A percentile compares a stretch with the other conserved stretches of the same genome.
Evolutionary conservation across 208 protist genomes (phyloP).

Genomic region (Novymonas esmeraldas): DNA sequence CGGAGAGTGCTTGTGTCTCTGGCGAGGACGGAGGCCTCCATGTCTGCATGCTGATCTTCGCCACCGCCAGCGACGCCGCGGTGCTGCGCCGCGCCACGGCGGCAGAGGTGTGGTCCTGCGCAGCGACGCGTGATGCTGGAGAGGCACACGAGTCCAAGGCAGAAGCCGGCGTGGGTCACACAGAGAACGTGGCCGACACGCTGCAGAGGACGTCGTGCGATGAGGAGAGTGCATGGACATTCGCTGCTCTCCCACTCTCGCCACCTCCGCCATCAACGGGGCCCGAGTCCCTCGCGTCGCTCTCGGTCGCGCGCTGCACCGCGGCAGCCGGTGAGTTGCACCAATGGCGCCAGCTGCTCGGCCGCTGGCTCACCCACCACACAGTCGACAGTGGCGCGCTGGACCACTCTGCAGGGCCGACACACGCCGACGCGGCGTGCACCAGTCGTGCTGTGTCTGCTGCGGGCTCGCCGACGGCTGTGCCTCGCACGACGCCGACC

Average conservation of each 20-base stretch:
- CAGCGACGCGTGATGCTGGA: not conserved
- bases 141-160: not conserved
- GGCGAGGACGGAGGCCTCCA: not conserved
- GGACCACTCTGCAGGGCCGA: no score
- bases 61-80: not conserved
- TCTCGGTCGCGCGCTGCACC: not conserved
- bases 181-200: no score
- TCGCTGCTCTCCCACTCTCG: not conserved
- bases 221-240: conserved; percentile 1
- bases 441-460: no score
- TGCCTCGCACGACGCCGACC: not conserved
- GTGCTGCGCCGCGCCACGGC: conserved; percentile 4
- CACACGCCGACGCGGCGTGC: no score
- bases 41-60: conserved; percentile 21
- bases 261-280: not conserved
- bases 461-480: no score
- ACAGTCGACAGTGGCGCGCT: no score
- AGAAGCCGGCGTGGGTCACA: no score
- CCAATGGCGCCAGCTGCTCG: conserved; percentile 2
- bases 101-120: not conserved
- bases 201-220: no score
- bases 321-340: conserved; percentile 1
- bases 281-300: not conserved
- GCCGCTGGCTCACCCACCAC: not conserved
- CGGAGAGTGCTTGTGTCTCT: no score